Base-by-base conservation (phyloP, 2,329 filamentous ascomycete species). In the Shiraia bambusicola region DNA sequence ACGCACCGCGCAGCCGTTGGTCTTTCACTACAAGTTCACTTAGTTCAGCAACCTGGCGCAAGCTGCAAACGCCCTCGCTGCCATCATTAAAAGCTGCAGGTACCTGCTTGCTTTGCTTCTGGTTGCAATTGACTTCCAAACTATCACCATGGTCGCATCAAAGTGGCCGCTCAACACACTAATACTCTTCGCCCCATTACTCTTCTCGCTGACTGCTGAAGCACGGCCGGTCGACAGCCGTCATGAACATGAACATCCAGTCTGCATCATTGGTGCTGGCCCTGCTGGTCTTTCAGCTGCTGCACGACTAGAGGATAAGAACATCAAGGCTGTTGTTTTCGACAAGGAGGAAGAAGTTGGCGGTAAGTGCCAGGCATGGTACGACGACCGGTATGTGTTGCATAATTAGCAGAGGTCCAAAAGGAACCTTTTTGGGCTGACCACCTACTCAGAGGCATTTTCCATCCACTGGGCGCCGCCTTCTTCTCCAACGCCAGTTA, bases 401-500 rank as follows among this genome's bases (percentile, higher is more conserved):
- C 55, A 54, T 54, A n/a, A n/a, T n/a, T n/a, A 43, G 46, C 55
- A 50, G 52, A 33, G 22, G 26, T 27, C 38, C n/a, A n/a, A n/a
- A n/a, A n/a, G 37, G 19, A 49, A 51, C 52, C 52, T 22, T 22
- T 4, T 5, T 22, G 8, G 50, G 58, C 65, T 68, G 54, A 67
- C 60, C 56, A 61, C 54, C 57, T 49, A 56, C 43, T 32, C 52
- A 69, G 65, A 53, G 65, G 60, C 49, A 59, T 61, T 43, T 68
- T 68, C 62, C 63, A 68, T 38, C 65, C 66, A 19, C 60, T 69
- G 43, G 66, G 66, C 45, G 66, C 66, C 17, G 65, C 65, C 43
- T 68, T 68, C 54, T 64, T 64, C 52, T 69, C 65, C n/a, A 68
- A 67, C 45, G 63, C 51, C 34, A 54, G 58, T 27, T 68, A 67